Evolutionary conservation across 2,329 filamentous ascomycete species (phyloP).

Genomic region (Phyllosticta paracitricarpa): DNA sequence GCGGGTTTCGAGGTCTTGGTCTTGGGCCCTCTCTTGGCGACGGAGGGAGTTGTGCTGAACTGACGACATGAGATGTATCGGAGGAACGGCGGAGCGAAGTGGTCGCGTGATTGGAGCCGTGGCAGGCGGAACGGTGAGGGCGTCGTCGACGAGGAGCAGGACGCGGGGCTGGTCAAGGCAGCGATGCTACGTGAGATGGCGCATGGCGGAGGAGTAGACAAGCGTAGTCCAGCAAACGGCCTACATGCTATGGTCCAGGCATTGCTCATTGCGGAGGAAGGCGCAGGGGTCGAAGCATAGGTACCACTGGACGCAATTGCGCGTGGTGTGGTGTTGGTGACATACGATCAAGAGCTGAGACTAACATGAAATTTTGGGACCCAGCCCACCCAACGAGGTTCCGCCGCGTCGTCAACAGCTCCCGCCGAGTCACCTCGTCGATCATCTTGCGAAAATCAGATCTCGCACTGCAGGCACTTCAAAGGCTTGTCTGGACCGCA

Average conservation of each 20-base stretch:
- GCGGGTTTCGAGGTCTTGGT: neutral
- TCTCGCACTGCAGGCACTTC: neutral
- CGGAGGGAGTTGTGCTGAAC: neutral
- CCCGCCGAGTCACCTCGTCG: neutral
- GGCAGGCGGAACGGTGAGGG: neutral
- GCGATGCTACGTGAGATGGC: constrained; percentile 6
- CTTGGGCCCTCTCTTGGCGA: neutral
- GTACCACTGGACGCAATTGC: neutral
- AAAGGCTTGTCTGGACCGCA: neutral
- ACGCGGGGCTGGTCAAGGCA: neutral
- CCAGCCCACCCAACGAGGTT: neutral
- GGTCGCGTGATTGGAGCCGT: constrained; percentile 17
- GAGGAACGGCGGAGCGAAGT: constrained; percentile 14
- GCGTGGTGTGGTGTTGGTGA: constrained; percentile 3
- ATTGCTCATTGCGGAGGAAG: constrained; percentile 18
- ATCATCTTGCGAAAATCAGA: neutral
- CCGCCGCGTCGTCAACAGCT: neutral
- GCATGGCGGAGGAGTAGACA: constrained; percentile 17
- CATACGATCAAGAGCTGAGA: neutral
- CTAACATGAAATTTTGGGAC: neutral
- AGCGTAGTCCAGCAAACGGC: constrained; percentile 10
- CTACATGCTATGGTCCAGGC: constrained; percentile 19
- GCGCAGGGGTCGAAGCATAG: neutral
- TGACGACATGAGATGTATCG: constrained; percentile 1
- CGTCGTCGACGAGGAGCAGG: neutral